phyloP scores from a whole-genome alignment of 345 rosid genomes.

The Nasturtium officinale region DNA sequence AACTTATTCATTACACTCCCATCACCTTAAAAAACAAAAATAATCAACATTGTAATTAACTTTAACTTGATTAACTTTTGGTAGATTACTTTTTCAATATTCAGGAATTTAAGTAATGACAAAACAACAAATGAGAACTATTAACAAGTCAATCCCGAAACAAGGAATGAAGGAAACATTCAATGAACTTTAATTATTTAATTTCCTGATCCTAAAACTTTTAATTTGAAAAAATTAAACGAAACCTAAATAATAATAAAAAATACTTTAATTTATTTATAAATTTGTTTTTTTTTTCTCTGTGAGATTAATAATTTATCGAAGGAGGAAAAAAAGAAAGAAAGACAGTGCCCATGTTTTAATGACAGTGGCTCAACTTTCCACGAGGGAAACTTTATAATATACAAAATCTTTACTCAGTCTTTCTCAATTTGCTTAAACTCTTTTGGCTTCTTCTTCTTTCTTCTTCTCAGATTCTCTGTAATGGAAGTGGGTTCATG shows the following conservation, averaged over 20 bases:
- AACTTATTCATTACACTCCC: neutral
- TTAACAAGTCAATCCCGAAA: conserved; percentile 7
- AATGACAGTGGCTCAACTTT: conserved; percentile 44
- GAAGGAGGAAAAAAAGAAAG: too few species aligned
- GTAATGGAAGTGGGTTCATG: conserved; percentile 18
- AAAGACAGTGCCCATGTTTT: conserved; percentile 43
- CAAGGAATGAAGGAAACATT: neutral
- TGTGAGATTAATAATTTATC: too few species aligned
- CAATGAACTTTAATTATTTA: neutral
- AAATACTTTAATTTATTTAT: neutral
- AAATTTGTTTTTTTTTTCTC: neutral
- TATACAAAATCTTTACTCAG: conserved; percentile 31
- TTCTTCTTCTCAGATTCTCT: conserved; percentile 41
- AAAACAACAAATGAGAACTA: neutral
- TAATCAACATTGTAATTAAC: neutral
- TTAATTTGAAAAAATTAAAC: neutral
- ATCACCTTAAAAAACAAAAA: neutral
- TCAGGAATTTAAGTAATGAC: conserved; percentile 2
- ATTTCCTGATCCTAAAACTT: conserved; percentile 14
- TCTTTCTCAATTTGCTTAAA: conserved; percentile 13
- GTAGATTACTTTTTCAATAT: neutral
- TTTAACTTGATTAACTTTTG: neutral
- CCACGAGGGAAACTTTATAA: conserved; percentile 25
- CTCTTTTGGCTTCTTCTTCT: conserved; percentile 30
- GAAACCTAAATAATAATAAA: neutral